A percentile compares a stretch with the other conserved stretches of the same genome.
These are phyloP conservation scores for Phaffia australis DNA, from an alignment of 768 basidiomycete genomes.

Conservation along the genomic window DNA sequence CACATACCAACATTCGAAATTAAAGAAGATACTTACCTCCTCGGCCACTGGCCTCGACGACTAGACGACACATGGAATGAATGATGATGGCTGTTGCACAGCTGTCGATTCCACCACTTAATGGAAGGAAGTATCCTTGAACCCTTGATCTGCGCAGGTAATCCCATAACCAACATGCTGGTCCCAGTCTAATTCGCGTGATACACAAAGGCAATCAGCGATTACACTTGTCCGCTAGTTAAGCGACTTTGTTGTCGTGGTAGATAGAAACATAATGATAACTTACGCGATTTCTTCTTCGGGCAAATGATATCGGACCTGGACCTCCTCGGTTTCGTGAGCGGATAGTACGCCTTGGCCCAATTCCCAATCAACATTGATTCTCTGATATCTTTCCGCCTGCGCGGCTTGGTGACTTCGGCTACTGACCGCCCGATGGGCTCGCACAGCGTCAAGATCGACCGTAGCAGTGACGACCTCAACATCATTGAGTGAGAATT, in stretches of 20 bases:
- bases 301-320: conserved; percentile 66
- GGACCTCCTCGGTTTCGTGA: conserved; percentile 46
- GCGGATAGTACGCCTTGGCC: conserved; percentile 46
- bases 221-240: no score
- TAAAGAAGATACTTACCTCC: conserved; percentile 47
- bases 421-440: conserved; percentile 72
- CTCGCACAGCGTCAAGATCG: conserved; percentile 91
- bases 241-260: background rate
- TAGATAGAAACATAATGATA: background rate
- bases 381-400: conserved; percentile 63
- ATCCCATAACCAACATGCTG: conserved; percentile 99
- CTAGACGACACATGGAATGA: conserved; percentile 89
- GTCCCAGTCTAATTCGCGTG: conserved; percentile 57
- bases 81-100: conserved; percentile 95
- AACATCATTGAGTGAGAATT: conserved; percentile 90
- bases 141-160: conserved; percentile 87
- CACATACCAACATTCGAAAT: background rate
- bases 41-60: conserved; percentile 55
- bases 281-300: conserved; percentile 97
- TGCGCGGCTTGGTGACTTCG: conserved; percentile 80
- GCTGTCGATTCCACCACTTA: conserved; percentile 93
- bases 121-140: conserved; percentile 87
- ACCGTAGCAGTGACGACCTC: conserved; percentile 93
- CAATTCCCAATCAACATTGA: conserved; percentile 69
- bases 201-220: background rate